phyloP scores from a whole-genome alignment of 768 basidiomycete species.

The Rhodocollybia butyracea region DNA sequence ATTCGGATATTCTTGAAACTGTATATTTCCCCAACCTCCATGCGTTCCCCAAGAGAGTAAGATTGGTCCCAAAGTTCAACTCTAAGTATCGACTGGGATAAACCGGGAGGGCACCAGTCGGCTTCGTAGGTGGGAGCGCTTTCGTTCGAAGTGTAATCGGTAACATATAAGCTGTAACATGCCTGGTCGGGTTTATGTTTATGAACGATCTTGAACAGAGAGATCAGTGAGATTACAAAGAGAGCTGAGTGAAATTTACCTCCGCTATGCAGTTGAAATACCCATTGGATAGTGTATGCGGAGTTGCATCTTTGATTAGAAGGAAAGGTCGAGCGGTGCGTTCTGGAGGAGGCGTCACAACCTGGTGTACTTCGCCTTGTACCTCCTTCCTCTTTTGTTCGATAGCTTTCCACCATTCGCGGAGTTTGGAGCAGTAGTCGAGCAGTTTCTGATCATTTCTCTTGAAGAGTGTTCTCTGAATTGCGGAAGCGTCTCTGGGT shows the following conservation, averaged over 20 bases:
- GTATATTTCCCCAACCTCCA: constrained; percentile 51
- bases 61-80: constrained; percentile 62
- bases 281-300: constrained; percentile 38
- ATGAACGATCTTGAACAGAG: constrained; percentile 42
- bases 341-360: constrained; percentile 5
- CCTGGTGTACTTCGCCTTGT: constrained; percentile 5
- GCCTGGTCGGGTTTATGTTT: constrained; percentile 31
- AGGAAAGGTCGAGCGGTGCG: constrained; percentile 34
- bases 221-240: background rate
- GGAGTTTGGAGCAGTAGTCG: constrained; percentile 39
- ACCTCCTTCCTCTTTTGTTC: constrained; percentile 17
- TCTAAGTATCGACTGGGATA: constrained; percentile 45
- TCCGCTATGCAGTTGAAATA: constrained; percentile 66
- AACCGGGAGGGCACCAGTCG: constrained; percentile 43
- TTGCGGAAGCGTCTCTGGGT: constrained; percentile 30
- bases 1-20: constrained; percentile 51
- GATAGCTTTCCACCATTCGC: constrained; percentile 49
- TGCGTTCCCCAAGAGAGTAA: constrained; percentile 31
- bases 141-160: constrained; percentile 57
- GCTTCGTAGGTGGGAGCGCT: constrained; percentile 26
- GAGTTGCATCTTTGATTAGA: constrained; percentile 48
- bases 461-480: constrained; percentile 39
- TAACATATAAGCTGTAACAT: constrained; percentile 53
- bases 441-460: constrained; percentile 30
- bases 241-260: constrained; percentile 27